phyloP scores from a whole-genome alignment of 1,139 yeast species.

The Diutina mesorugosa region DNA sequence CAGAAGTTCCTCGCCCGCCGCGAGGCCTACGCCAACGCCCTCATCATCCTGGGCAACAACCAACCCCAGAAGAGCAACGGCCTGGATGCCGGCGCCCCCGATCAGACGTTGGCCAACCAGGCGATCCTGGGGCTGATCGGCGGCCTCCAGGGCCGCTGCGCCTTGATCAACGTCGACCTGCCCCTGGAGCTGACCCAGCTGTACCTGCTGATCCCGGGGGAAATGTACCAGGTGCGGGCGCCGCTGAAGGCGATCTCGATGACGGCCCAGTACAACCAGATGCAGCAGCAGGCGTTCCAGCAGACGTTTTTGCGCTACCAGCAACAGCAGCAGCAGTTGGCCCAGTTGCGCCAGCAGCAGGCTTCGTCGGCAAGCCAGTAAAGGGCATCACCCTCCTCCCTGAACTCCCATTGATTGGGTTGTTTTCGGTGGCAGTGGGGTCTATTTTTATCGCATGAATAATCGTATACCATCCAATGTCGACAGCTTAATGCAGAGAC shows the following conservation, averaged over 20 bases:
- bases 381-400: neutral
- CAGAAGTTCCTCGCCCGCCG: conserved; percentile 70
- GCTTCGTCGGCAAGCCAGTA: neutral
- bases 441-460: neutral
- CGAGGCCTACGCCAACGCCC: conserved; percentile 62
- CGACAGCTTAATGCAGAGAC: no score
- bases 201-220: conserved; percentile 42
- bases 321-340: conserved; percentile 13
- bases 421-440: neutral
- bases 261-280: conserved; percentile 30
- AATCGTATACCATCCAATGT: no score
- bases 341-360: neutral
- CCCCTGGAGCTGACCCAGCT: conserved; percentile 27
- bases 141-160: conserved; percentile 66
- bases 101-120: conserved; percentile 35
- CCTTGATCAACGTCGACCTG: conserved; percentile 51
- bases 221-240: conserved; percentile 45
- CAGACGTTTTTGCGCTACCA: conserved; percentile 35
- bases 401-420: neutral
- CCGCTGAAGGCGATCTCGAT: conserved; percentile 39
- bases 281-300: conserved; percentile 37
- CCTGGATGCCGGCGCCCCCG: conserved; percentile 10
- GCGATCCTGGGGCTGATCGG: conserved; percentile 49
- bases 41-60: conserved; percentile 14
- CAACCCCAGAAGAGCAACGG: neutral